phyloP scores from a whole-genome alignment of 306 rosid species.

The Cucurbita argyrosperma region DNA sequence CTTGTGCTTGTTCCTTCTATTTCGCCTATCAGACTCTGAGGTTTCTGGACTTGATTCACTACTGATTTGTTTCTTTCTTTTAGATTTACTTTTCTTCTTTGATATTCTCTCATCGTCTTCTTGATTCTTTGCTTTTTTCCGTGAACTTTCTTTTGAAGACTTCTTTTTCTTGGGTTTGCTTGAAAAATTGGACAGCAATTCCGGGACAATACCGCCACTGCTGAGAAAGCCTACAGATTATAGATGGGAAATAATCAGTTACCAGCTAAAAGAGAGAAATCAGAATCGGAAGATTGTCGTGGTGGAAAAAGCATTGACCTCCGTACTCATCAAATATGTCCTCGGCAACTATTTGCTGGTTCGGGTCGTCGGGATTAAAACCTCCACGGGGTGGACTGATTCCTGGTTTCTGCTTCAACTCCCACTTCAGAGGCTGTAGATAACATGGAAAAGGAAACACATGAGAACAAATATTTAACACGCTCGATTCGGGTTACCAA shows the following conservation, averaged over 20 bases:
- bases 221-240: constrained; percentile 58
- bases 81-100: constrained; percentile 32
- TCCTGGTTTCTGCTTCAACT: constrained; percentile 98
- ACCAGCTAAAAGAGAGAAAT: neutral
- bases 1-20: constrained; percentile 6
- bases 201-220: constrained; percentile 51
- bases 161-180: constrained; percentile 49
- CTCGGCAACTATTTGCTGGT: constrained; percentile 94
- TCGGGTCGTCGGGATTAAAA: constrained; percentile 76
- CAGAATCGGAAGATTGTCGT: neutral
- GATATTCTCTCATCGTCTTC: constrained; percentile 27
- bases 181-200: constrained; percentile 48
- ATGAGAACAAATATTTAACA: neutral
- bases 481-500: neutral
- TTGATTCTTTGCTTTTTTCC: constrained; percentile 24
- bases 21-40: constrained; percentile 18
- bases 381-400: constrained; percentile 99
- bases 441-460: neutral
- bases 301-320: constrained; percentile 25
- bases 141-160: constrained; percentile 38
- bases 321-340: constrained; percentile 97
- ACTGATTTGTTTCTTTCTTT: constrained; percentile 26
- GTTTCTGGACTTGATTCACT: constrained; percentile 38
- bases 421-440: constrained; percentile 91
- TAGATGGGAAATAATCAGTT: constrained; percentile 1